These are phyloP conservation scores for Durotheca rogersii DNA, from an alignment of 495 filamentous ascomycete genomes.

Conservation along the genomic window DNA sequence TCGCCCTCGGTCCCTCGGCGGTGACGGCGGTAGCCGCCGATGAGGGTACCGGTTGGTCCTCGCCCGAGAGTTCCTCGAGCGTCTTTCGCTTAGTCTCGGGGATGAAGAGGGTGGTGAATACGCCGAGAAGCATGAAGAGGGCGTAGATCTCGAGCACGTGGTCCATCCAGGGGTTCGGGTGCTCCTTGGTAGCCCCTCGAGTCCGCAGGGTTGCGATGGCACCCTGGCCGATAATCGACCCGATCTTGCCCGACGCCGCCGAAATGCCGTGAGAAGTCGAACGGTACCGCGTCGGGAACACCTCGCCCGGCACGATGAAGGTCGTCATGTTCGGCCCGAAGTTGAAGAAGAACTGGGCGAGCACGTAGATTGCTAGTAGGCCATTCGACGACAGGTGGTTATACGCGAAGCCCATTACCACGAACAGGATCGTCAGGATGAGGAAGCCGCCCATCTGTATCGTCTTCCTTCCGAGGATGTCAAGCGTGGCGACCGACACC, in stretches of 20 bases:
- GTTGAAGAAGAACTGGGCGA: slow-evolving; percentile 79
- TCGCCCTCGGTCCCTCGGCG: slow-evolving; percentile 16
- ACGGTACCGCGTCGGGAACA: slow-evolving; percentile 85
- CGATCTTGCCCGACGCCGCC: slow-evolving; percentile 80
- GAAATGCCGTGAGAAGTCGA: slow-evolving; percentile 85
- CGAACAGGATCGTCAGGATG: slow-evolving; percentile 70
- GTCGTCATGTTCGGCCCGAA: slow-evolving; percentile 86
- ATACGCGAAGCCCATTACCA: slow-evolving; percentile 73
- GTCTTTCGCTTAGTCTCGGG: slow-evolving; percentile 76
- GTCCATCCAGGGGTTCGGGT: slow-evolving; percentile 66
- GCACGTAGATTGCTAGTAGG: slow-evolving; percentile 67
- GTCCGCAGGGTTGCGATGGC: slow-evolving; percentile 55
- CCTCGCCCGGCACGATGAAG: slow-evolving; percentile 88
- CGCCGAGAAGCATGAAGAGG: slow-evolving; percentile 74
- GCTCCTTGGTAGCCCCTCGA: slow-evolving; percentile 41
- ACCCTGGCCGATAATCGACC: slow-evolving; percentile 65
- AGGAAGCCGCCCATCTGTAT: slow-evolving; percentile 77
- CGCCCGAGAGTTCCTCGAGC: slow-evolving; percentile 58
- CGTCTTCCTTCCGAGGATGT: slow-evolving; percentile 72
- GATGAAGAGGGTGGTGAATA: slow-evolving; percentile 65
- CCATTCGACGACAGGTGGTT: slow-evolving; percentile 52
- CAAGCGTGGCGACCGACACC: slow-evolving; percentile 68
- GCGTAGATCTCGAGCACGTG: slow-evolving; percentile 81
- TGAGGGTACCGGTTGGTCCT: slow-evolving; percentile 40
- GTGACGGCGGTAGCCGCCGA: slow-evolving; percentile 1